phyloP scores from a whole-genome alignment of 2,329 filamentous ascomycete genomes.

The Myriosclerotinia curreyana region DNA sequence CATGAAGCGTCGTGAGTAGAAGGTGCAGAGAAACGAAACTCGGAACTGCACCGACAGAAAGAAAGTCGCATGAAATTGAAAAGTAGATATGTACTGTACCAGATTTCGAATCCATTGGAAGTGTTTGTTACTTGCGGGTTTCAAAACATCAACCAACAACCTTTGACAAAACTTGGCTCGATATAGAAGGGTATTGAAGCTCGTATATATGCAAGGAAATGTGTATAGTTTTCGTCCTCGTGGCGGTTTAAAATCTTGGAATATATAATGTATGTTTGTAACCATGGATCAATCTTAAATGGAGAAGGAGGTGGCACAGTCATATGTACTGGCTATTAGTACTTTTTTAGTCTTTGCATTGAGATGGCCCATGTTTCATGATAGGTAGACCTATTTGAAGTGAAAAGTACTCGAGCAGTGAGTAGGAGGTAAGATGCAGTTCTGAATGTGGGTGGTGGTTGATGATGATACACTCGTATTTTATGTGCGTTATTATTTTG shows the following conservation, averaged over 20 bases:
- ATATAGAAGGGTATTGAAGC: neutral
- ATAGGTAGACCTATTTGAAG: neutral
- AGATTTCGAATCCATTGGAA: too few relatives aligned
- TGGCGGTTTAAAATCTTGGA: neutral
- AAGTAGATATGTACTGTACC: too few relatives aligned
- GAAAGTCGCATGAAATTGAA: neutral
- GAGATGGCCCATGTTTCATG: neutral
- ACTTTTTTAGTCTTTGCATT: neutral
- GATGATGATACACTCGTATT: neutral
- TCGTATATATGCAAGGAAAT: neutral
- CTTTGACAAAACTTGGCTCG: too few relatives aligned
- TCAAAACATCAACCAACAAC: too few relatives aligned
- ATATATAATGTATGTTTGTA: neutral
- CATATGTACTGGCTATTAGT: neutral
- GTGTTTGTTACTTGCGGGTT: too few relatives aligned
- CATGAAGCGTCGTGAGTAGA: too few relatives aligned
- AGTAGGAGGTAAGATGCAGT: neutral
- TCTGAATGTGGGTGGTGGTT: neutral
- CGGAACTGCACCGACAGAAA: neutral
- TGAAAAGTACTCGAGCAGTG: neutral
- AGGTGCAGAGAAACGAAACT: neutral
- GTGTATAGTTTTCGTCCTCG: neutral
- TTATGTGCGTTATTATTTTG: neutral
- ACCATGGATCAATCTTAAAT: neutral
- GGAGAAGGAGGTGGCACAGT: neutral